Evolutionary conservation across 768 basidiomycete species (phyloP).

Genomic region (Rhodosporidiobolus odoratus): DNA sequence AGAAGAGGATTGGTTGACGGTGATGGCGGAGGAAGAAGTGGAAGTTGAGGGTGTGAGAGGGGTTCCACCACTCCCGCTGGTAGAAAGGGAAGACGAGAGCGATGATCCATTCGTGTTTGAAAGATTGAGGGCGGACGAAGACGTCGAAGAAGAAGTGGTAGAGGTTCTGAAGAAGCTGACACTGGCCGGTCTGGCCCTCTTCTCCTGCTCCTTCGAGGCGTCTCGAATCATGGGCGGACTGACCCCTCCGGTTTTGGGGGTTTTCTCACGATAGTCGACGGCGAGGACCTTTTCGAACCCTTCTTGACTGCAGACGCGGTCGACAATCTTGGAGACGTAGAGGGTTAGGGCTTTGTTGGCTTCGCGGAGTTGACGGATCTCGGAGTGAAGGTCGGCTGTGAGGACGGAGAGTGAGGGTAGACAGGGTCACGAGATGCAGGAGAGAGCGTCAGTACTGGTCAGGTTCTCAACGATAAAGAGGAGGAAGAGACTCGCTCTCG

Average conservation of each 20-base stretch:
- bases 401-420: not conserved
- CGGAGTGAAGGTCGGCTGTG: constrained; percentile 17
- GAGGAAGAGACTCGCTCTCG: constrained; percentile 13
- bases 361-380: constrained; percentile 38
- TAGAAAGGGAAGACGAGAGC: not conserved
- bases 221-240: not conserved
- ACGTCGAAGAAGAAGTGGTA: not conserved
- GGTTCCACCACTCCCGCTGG: too few species aligned
- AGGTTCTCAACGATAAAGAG: not conserved
- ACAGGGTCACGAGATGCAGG: not conserved
- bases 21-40: not conserved
- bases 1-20: too few species aligned
- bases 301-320: constrained; percentile 91
- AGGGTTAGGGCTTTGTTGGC: constrained; percentile 64
- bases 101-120: not conserved
- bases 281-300: constrained; percentile 95
- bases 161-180: not conserved
- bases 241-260: constrained; percentile 21
- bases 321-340: constrained; percentile 96
- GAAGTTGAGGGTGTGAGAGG: not conserved
- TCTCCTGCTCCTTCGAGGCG: not conserved
- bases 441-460: not conserved
- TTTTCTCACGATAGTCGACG: constrained; percentile 53
- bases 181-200: not conserved
- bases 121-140: not conserved